These are phyloP conservation scores for Centella asiatica DNA, from an alignment of 129 eudicot genomes.

Conservation along the genomic window DNA sequence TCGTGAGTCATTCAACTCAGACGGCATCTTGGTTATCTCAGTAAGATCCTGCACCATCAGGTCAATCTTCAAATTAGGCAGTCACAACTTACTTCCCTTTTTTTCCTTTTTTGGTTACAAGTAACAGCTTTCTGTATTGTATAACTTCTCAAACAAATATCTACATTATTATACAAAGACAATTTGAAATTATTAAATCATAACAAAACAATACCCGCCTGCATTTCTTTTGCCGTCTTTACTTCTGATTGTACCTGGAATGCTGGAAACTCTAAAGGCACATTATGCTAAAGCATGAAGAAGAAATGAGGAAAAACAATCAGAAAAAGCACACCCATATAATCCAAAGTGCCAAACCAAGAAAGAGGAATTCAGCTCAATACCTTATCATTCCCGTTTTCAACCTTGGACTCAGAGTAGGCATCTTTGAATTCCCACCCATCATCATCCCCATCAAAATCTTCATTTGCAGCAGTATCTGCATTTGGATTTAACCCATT, in stretches of 20 bases:
- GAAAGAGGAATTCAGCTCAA: constrained; percentile 10
- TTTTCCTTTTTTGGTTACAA: too few species aligned
- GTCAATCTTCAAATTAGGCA: constrained; percentile 14
- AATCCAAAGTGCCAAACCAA: background rate
- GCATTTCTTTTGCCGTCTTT: constrained; percentile 10
- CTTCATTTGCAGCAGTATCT: constrained; percentile 13
- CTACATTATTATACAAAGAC: background rate
- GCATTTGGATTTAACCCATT: constrained; percentile 20
- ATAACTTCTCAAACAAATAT: background rate
- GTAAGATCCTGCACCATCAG: constrained; percentile 22
- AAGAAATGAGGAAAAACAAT: background rate
- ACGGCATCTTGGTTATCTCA: constrained; percentile 19
- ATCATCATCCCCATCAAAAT: constrained; percentile 40
- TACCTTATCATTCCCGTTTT: constrained; percentile 37
- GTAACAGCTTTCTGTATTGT: too few species aligned
- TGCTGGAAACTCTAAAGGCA: constrained; percentile 2
- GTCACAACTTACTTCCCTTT: too few species aligned
- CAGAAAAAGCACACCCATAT: background rate
- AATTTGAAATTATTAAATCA: background rate
- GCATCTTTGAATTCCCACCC: constrained; percentile 85
- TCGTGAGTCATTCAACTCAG: constrained; percentile 22
- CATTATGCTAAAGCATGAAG: constrained; percentile 5
- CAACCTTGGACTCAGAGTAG: constrained; percentile 22
- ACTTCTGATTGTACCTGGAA: background rate
- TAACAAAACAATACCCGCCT: constrained; percentile 24